A percentile compares a stretch with the other conserved stretches of the same genome.
Conservation (phyloP, 2,329 filamentous ascomycete species). For the Amphichorda felina region DNA sequence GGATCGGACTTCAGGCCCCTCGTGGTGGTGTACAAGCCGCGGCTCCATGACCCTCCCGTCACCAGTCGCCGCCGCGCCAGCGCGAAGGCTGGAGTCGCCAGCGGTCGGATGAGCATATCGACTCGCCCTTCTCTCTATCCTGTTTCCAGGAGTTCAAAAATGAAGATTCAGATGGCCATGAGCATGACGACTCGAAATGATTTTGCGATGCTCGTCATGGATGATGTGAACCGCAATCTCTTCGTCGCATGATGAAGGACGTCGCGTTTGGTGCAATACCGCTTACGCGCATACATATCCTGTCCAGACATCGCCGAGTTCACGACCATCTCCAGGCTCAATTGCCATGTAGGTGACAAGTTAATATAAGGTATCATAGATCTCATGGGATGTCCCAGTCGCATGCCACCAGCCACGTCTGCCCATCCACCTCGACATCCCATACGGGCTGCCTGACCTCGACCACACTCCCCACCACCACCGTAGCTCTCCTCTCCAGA, state of each 20-base stretch:
- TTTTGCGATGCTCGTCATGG: background rate
- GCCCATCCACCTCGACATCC: conserved; percentile 21
- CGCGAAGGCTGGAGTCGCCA: conserved; percentile 5
- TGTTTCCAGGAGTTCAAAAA: background rate
- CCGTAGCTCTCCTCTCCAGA: conserved; percentile 14
- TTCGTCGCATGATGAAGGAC: background rate
- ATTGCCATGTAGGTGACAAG: too few species aligned
- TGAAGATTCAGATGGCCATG: background rate
- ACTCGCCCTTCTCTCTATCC: background rate
- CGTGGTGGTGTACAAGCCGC: conserved; percentile 8
- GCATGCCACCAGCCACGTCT: conserved; percentile 24
- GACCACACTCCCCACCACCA: conserved; percentile 17
- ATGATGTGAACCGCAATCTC: background rate
- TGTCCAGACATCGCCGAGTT: background rate
- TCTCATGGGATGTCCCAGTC: conserved; percentile 18
- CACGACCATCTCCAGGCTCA: background rate
- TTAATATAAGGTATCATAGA: too few species aligned
- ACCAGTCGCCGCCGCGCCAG: conserved; percentile 5
- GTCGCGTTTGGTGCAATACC: conserved; percentile 21
- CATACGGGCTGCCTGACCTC: conserved; percentile 22
- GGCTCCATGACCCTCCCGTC: background rate
- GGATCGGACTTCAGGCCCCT: conserved; percentile 33
- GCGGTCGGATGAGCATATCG: conserved; percentile 1
- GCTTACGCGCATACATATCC: conserved; percentile 18
- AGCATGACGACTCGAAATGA: background rate